These are phyloP conservation scores for Capsella bursapastoris DNA, from an alignment of 345 rosid genomes.

Conservation along the genomic window DNA sequence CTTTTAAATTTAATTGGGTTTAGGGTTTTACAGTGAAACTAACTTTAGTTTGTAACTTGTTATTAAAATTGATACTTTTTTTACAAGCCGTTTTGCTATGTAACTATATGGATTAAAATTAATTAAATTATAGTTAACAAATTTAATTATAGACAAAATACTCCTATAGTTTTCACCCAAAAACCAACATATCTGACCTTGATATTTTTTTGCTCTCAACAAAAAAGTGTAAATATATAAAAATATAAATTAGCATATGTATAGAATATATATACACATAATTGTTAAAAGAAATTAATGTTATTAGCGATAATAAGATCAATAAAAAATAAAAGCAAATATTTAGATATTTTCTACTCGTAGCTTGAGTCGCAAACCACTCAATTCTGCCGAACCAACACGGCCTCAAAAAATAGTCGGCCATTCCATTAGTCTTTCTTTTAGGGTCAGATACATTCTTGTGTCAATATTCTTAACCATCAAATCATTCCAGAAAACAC, in stretches of 20 bases:
- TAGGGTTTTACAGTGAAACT: slow-evolving; percentile 4
- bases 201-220: too few relatives aligned
- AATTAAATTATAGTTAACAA: too few relatives aligned
- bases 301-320: neutral
- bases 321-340: neutral
- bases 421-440: neutral
- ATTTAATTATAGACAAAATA: neutral
- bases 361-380: neutral
- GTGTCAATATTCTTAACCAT: neutral
- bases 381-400: slow-evolving; percentile 21
- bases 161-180: neutral
- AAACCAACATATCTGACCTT: neutral
- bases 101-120: too few relatives aligned
- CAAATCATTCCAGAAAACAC: neutral
- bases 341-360: neutral
- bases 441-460: neutral
- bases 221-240: too few relatives aligned
- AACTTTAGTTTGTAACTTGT: slow-evolving; percentile 11
- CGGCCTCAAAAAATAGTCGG: slow-evolving; percentile 14
- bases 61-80: neutral
- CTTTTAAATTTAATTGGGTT: neutral
- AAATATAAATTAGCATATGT: too few relatives aligned
- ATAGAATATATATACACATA: too few relatives aligned
- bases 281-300: neutral
- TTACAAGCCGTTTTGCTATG: neutral